Base-by-base conservation (phyloP, 495 filamentous ascomycete genomes). In the Aspergillus conjunctus region DNA sequence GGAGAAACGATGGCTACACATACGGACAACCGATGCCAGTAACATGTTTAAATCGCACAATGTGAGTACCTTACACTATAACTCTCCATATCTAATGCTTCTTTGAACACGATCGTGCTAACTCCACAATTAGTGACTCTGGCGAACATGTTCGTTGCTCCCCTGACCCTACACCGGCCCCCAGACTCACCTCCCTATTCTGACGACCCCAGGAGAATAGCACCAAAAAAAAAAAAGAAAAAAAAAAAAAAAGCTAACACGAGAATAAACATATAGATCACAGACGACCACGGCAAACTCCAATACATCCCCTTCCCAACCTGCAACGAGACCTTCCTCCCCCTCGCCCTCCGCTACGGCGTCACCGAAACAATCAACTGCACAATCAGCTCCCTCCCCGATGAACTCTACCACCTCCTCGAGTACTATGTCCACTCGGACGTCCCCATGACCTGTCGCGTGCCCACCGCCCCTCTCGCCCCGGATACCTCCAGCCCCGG, bases 341-440 rank as follows among this genome's bases (percentile, higher is more conserved):
- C 94, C 1, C 84, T 98, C 65, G 83, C 92, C 61, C 85, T 98
- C 68, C 82, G 83, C 68, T 98, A 95, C 79, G 92, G 93, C 73
- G 74, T 91, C 65, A 68, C 74, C 43, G 78, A 81, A 78, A 90
- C 93, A 64, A 78, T 96, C 65, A 96, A 92, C 77, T 98, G 94
- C 80, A 98, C 94, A 51, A 89, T 98, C 72, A 77, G 87, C 68
- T 82, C 89, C 68, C 83, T 97, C 68, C 79, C 86, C 68, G 94
- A 98, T 75, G 84, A 88, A 18, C 87, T 96, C 81, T 98, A 94
- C 83, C 94, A 98, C 77, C 88, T 98, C 45, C 86, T 97, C 73
- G 94, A 98, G 77, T 97, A 97, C 83, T 98, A 97, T 84, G 88
- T 98, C 67, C 94, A 98, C 81, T 91, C 88, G 78, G 94, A 98